Evolutionary conservation across 2,329 filamentous ascomycete genomes (phyloP), one percentile per base, ranked within the genome.

Genomic region (Westerdykella ornata): DNA sequence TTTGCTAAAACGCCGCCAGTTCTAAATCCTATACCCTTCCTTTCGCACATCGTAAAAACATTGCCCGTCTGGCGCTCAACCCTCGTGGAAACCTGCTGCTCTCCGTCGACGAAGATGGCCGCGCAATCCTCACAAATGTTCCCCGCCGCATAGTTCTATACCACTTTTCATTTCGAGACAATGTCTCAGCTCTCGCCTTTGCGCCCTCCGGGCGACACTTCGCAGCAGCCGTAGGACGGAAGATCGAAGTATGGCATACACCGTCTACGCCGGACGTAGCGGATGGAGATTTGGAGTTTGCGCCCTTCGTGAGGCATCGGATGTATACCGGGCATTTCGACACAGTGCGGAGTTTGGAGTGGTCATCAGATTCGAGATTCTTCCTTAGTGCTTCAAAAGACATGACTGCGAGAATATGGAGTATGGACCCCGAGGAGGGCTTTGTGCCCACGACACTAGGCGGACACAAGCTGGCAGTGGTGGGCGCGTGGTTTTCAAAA

Each of bases 291-390:
- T 74, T 97, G 41, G 89, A 97, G 56, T 98, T 96, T 67, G 89
- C 92, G 15, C 92, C 92, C 0, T 98, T 98, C 57, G 82, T 96
- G 36, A 77, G 85, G 51, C 86, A 97, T 68, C 81, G 88, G 51
- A 84, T 84, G 38, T 88, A 94, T 55, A 82, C 81, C 1, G 88
- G 86, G 0, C 92, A 98, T 65, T 94, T 92, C 56, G 92, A 97
- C 63, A 78, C 77, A 13, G 84, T 97, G 11, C 80, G 82, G 48
- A 83, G 82, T 63, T 85, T 98, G 41, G 84, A 94, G 62, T 98
- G 94, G 92, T 97, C 92, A 7, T 84, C 81, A 65, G 94, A 98
- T 69, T 96, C 90, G 11, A 78, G 92, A 18, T 98, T 98, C 72
- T 90, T 98, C 65, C 74, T 98, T 40, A 95, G 84, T 47, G 78